A percentile compares a stretch with the other conserved stretches of the same genome.
Evolutionary conservation across 257 asterid species (phyloP).

Genomic region (Lavandula angustifolia): DNA sequence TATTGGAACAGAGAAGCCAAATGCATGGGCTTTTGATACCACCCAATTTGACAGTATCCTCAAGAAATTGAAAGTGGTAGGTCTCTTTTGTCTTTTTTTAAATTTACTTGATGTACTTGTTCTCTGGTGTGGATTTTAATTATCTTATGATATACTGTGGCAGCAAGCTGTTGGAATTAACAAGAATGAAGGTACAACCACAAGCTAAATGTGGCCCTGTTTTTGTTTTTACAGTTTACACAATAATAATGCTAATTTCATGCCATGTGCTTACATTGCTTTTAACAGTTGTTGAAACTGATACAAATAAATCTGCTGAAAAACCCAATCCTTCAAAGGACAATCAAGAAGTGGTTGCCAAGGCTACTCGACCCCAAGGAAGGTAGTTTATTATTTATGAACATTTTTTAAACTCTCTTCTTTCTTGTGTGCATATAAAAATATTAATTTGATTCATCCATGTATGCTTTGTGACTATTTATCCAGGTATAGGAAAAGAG

Average conservation of each 20-base stretch:
- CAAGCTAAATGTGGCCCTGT: slow-evolving; percentile 17
- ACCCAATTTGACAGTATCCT: slow-evolving; percentile 91
- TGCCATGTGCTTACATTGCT: slow-evolving; percentile 26
- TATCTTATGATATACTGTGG: slow-evolving; percentile 25
- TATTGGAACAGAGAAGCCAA: slow-evolving; percentile 77
- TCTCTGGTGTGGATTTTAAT: not conserved
- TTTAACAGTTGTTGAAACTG: slow-evolving; percentile 44
- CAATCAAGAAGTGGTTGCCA: slow-evolving; percentile 42
- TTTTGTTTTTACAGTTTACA: slow-evolving; percentile 6
- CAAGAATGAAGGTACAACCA: slow-evolving; percentile 55
- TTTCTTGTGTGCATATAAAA: not conserved
- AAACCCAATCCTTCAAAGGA: slow-evolving; percentile 36
- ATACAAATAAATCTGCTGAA: slow-evolving; percentile 29
- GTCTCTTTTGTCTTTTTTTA: slow-evolving; percentile 4
- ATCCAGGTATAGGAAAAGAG: slow-evolving; percentile 81
- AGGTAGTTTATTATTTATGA: slow-evolving; percentile 48
- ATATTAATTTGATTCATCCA: not conserved
- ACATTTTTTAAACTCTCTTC: not conserved
- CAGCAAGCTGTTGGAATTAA: slow-evolving; percentile 67
- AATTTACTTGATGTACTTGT: not conserved
- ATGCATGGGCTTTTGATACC: slow-evolving; percentile 96
- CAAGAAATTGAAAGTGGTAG: slow-evolving; percentile 90
- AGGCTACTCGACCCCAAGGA: slow-evolving; percentile 93
- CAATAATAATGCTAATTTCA: slow-evolving; percentile 1
- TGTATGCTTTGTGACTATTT: slow-evolving; percentile 19